Percentiles rank a stretch among this genome's conserved stretches.
Evolutionary conservation across 495 filamentous ascomycete species (phyloP).

Genomic region (Acidiella bohemica): DNA sequence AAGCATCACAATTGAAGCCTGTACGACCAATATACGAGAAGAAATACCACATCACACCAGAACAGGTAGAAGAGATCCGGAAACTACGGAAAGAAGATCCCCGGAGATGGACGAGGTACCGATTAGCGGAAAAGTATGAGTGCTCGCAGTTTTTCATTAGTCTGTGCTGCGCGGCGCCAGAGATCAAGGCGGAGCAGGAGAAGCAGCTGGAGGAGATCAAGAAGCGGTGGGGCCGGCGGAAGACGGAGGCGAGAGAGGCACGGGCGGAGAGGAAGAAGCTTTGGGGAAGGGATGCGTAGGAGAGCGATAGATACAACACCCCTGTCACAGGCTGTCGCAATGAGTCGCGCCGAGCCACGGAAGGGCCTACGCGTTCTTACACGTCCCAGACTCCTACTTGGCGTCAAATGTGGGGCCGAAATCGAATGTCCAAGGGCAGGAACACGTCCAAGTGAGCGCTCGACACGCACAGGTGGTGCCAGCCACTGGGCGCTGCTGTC

Average conservation of each 20-base stretch:
- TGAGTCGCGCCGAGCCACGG: too few relatives aligned
- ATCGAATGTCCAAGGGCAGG: too few relatives aligned
- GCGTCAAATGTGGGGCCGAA: too few relatives aligned
- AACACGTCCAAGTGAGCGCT: too few relatives aligned
- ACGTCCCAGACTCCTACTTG: too few relatives aligned
- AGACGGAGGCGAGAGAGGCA: constrained; percentile 61
- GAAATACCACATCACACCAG: constrained; percentile 61
- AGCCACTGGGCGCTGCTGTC: too few relatives aligned
- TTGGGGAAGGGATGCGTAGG: constrained; percentile 39
- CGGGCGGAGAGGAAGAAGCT: constrained; percentile 50
- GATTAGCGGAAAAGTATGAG: constrained; percentile 59
- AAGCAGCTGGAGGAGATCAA: constrained; percentile 43
- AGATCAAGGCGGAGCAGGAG: constrained; percentile 31
- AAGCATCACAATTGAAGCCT: constrained; percentile 23
- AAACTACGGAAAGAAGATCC: constrained; percentile 53
- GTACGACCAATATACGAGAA: constrained; percentile 40
- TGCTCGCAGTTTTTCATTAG: constrained; percentile 65
- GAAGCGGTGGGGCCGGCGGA: constrained; percentile 59
- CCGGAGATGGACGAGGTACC: constrained; percentile 53
- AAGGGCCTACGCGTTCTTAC: too few relatives aligned
- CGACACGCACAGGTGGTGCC: too few relatives aligned
- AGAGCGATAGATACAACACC: too few relatives aligned
- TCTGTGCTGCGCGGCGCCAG: constrained; percentile 34
- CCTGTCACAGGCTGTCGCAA: too few relatives aligned
- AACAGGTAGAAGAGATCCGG: constrained; percentile 70